Conservation (phyloP, 257 asterid genomes). For the Solanum ossicruentum region DNA sequence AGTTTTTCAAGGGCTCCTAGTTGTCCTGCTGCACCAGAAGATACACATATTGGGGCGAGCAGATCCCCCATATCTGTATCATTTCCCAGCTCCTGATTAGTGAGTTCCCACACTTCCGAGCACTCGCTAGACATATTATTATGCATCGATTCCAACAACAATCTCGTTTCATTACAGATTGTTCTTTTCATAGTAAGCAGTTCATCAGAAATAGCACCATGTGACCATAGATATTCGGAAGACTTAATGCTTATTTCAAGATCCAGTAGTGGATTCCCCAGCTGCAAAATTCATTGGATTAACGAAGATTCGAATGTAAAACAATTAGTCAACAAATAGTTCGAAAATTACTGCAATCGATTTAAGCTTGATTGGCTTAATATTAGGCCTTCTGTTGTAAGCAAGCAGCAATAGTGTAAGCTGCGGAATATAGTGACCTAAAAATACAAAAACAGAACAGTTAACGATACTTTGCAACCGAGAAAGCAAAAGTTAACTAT, state of each 20-base stretch:
- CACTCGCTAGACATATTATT: background rate
- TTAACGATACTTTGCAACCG: background rate
- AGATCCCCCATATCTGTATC: background rate
- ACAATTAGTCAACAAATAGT: background rate
- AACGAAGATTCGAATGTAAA: background rate
- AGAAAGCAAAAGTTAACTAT: background rate
- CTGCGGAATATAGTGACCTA: conserved; percentile 18
- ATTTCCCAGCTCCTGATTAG: conserved; percentile 1
- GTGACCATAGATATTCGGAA: conserved; percentile 11
- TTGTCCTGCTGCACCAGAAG: background rate
- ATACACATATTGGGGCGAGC: background rate
- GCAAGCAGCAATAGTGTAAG: conserved; percentile 13
- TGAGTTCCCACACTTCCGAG: background rate
- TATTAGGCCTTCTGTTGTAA: conserved; percentile 4
- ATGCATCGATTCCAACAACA: background rate
- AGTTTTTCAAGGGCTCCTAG: background rate
- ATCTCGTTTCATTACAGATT: conserved; percentile 5
- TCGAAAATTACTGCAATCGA: conserved; percentile 11
- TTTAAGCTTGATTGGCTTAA: conserved; percentile 14
- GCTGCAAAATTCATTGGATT: background rate
- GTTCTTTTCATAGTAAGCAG: conserved; percentile 4
- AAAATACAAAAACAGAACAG: background rate
- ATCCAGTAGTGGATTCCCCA: conserved; percentile 12
- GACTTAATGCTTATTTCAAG: background rate
- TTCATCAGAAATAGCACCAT: conserved; percentile 18